These are phyloP conservation scores for Leptodontidium sp. DNA, from an alignment of 2,329 filamentous ascomycete genomes.

Conservation along the genomic window DNA sequence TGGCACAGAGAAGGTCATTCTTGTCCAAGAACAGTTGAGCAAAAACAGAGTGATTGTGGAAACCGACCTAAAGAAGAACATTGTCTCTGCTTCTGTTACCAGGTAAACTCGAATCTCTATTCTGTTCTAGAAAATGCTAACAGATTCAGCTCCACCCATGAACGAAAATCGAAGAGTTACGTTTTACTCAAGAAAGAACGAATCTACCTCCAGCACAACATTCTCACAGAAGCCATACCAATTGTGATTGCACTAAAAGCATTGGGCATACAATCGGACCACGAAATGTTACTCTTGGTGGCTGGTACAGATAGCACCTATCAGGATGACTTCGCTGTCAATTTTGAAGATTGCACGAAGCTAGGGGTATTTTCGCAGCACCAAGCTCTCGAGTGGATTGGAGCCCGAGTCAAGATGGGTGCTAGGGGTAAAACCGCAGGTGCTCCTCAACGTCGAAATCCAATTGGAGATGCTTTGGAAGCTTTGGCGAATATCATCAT, in stretches of 20 bases:
- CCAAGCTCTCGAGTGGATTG: constrained; percentile 93
- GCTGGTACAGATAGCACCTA: constrained; percentile 87
- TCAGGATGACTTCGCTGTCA: constrained; percentile 93
- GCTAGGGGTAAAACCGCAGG: constrained; percentile 63
- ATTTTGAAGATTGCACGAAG: constrained; percentile 91
- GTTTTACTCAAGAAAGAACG: constrained; percentile 93
- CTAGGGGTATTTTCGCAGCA: constrained; percentile 90
- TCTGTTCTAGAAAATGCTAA: constrained; percentile 26
- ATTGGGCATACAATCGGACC: constrained; percentile 91
- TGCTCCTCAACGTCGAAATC: constrained; percentile 71
- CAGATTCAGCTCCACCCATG: constrained; percentile 82
- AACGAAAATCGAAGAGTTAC: constrained; percentile 97
- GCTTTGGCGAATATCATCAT: constrained; percentile 92
- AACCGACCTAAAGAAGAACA: constrained; percentile 87
- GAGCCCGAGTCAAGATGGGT: constrained; percentile 86
- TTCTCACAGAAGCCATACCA: constrained; percentile 90
- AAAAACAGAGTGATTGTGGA: constrained; percentile 99
- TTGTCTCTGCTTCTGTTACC: constrained; percentile 94
- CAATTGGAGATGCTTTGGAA: constrained; percentile 91
- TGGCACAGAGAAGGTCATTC: constrained; percentile 97
- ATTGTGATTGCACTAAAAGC: constrained; percentile 94
- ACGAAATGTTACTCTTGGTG: constrained; percentile 91
- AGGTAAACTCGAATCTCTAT: constrained; percentile 50
- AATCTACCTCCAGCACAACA: constrained; percentile 90
- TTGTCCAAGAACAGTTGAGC: constrained; percentile 98